phyloP scores from a whole-genome alignment of 768 basidiomycete genomes.

The Dacryopinax spathularia region DNA sequence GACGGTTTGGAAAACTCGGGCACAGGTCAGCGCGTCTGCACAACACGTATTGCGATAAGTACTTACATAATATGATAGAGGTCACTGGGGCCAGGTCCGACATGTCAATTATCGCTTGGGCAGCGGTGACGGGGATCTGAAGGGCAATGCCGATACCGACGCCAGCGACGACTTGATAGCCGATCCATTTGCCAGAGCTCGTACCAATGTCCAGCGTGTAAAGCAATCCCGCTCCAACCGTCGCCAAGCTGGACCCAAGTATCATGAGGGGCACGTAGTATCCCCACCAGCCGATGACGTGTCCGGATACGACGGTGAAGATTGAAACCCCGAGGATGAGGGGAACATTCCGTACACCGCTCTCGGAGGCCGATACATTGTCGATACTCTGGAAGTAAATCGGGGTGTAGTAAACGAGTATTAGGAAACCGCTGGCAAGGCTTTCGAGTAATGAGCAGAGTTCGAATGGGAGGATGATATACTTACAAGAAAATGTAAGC shows the following conservation, averaged over 20 bases:
- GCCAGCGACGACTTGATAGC: constrained; percentile 30
- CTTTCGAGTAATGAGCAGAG: no score
- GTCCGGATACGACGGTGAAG: not conserved
- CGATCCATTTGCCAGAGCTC: constrained; percentile 18
- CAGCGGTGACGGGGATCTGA: not conserved
- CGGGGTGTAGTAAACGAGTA: not conserved
- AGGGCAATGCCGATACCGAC: constrained; percentile 13
- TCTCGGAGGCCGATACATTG: not conserved
- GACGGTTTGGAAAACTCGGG: not conserved
- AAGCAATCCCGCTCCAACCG: constrained; percentile 26
- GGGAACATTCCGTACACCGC: constrained; percentile 4
- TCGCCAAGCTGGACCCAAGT: constrained; percentile 21
- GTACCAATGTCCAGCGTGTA: constrained; percentile 24
- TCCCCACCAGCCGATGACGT: constrained; percentile 11
- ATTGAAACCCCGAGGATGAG: not conserved
- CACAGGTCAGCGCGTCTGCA: no score
- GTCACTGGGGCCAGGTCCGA: not conserved
- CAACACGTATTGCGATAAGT: no score
- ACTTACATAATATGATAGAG: not conserved
- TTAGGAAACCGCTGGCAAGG: not conserved
- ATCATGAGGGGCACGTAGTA: constrained; percentile 25
- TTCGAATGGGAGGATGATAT: no score
- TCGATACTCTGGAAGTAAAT: constrained; percentile 1
- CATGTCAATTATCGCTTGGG: not conserved
- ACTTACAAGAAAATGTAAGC: constrained; percentile 1